Evolutionary conservation across 2,329 filamentous ascomycete genomes (phyloP), one percentile per base, ranked within the genome.

Genomic region (Chaetomiaceae sp.): DNA sequence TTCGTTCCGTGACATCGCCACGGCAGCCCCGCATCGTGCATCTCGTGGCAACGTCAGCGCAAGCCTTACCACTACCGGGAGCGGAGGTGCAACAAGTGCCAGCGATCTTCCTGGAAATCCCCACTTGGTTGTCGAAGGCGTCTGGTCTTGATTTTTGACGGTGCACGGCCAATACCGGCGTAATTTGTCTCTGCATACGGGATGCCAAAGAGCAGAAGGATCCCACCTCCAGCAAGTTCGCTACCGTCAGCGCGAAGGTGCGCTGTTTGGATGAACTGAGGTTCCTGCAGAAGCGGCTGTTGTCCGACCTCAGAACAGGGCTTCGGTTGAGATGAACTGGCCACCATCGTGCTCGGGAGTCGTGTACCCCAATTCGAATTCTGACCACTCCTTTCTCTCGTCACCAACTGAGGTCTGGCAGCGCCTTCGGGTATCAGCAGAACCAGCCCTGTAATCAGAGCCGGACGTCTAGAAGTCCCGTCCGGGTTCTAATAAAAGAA

Each of bases 161-260:
- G 52, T 57, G 57, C 62, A 61, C 51, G 52, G 59, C 59, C 61
- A 60, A 64, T 64, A 63, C 59, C 62, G 62, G 59, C n/a, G 50
- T 58, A 63, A 61, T 63, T 40, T 61, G 53, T 25, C 45, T n/a
- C 15, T 59, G 59, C 60, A 59, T 43, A 19, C 42, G 33, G 8
- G 14, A 11, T 31, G 9, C 27, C 36, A 36, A 47, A 22, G 38
- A 37, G 47, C 47, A 17, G 40, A 49, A 45, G 44, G 12, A 19
- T 44, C 39, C 22, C 37, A 37, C 38, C 33, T 34, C 27, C 45
- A 56, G 53, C 45, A 56, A 33, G 27, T 38, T 42, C 38, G 27
- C 38, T 47, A 52, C 47, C 46, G 51, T 48, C 49, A 17, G 37
- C 45, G 44, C 27, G 9, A 23, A 34, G 29, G n/a, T 17, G 34